Percentiles rank a stretch among this genome's conserved stretches.
Conservation (phyloP, 2,329 filamentous ascomycete species). For the Eutypa lata region DNA sequence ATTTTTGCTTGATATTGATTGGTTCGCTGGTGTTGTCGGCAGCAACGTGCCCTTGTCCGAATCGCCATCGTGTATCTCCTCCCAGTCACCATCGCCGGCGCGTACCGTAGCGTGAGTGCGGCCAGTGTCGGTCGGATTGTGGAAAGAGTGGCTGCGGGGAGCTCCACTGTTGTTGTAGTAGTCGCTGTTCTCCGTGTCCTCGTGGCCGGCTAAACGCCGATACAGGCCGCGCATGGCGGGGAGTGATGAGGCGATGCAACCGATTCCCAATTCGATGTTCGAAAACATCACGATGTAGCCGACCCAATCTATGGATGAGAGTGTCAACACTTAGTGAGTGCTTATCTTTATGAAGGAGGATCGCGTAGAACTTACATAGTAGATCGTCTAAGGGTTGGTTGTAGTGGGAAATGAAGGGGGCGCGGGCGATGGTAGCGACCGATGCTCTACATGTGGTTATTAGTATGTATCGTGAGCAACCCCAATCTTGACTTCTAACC, state of each 20-base stretch:
- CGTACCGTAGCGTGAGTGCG: slow-evolving; percentile 5
- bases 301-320: slow-evolving; percentile 14
- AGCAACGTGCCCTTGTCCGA: slow-evolving; percentile 1
- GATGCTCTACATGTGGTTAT: slow-evolving; percentile 13
- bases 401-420: slow-evolving; percentile 19
- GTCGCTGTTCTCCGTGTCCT: slow-evolving; percentile 5
- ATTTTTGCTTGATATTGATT: too few species aligned
- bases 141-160: slow-evolving; percentile 2
- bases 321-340: background rate
- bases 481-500: background rate
- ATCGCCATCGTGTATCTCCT: slow-evolving; percentile 3
- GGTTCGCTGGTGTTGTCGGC: too few species aligned
- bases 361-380: slow-evolving; percentile 10
- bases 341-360: background rate
- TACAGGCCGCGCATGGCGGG: slow-evolving; percentile 12
- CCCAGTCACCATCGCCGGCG: slow-evolving; percentile 2
- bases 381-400: slow-evolving; percentile 16
- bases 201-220: background rate
- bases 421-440: slow-evolving; percentile 19
- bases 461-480: background rate
- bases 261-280: slow-evolving; percentile 18
- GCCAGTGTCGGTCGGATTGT: slow-evolving; percentile 7
- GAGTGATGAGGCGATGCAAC: slow-evolving; percentile 11
- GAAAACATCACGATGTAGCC: slow-evolving; percentile 20
- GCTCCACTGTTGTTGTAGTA: background rate